Evolutionary conservation across 805 yeast species (phyloP), one percentile per base, ranked within the genome.

Genomic region (Saturnispora dispora): DNA sequence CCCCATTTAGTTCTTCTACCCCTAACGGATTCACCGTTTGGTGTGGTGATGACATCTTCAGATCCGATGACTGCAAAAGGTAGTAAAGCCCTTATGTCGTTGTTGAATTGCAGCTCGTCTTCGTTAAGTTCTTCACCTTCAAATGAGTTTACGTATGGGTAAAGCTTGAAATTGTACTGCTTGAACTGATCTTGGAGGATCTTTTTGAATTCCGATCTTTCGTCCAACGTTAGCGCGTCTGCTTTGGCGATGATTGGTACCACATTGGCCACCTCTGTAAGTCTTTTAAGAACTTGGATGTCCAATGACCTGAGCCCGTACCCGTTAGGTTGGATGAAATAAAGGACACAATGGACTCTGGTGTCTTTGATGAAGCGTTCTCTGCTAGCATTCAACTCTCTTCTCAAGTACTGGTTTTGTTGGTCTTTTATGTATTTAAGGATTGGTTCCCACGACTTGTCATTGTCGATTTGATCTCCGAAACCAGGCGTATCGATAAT

Each of bases 401-500:
- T 87, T 71, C 97, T 84, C 64, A 90, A 76, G 68, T 86, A 90
- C 62, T 83, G 83, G 42, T 95, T 85, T 68, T 90, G 95, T 71
- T 90, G 97, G 69, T 90, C 97, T 71, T 90, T 90, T 66, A 90
- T 88, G 71, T 89, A 90, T 70, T 88, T 88, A 57, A 90, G 83
- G 56, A 90, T 82, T 49, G 96, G 96, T 61, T 90, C 98, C 96
- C 97, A 91, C 70, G 95, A 89, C 69, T 85, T 86, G 62, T 87
- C 95, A 69, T 90, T 90, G 72, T 89, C 87, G 58, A 93, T 85
- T 71, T 87, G 96, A 74, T 93, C 99, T 39, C 96, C 98, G 73
- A 88, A 93, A 15, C 98, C 98, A 20, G 98, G 98, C 3, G 99
- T 93, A 66, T 93, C 99, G 64, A 93, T 87, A 51, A 93, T 82